phyloP scores from a whole-genome alignment of 2,329 filamentous ascomycete genomes.

The Curvularia verruculosa region DNA sequence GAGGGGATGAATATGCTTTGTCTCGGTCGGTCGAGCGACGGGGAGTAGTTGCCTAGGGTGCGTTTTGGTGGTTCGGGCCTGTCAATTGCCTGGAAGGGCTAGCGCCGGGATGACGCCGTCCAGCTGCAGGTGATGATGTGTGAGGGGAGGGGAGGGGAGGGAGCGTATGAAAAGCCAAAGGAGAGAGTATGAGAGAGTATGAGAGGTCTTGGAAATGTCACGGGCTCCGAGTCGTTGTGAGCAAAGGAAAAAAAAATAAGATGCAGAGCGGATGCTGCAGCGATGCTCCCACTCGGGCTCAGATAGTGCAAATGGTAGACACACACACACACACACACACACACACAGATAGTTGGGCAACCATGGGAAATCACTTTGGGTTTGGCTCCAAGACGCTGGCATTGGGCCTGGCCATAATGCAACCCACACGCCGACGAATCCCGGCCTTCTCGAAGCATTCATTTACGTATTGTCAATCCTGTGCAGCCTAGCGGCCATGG shows the following conservation, averaged over 20 bases:
- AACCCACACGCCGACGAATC: slow-evolving; percentile 31
- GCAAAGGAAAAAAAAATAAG: not conserved
- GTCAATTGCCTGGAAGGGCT: slow-evolving; percentile 32
- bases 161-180: not conserved
- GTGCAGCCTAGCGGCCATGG: slow-evolving; percentile 10
- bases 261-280: slow-evolving; percentile 28
- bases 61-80: slow-evolving; percentile 25
- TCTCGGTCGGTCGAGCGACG: slow-evolving; percentile 25
- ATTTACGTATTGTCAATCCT: slow-evolving; percentile 41
- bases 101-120: slow-evolving; percentile 33
- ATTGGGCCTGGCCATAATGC: slow-evolving; percentile 8
- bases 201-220: not conserved
- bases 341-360: slow-evolving; percentile 23
- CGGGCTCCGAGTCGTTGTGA: not conserved
- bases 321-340: no score
- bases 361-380: slow-evolving; percentile 15
- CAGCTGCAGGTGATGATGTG: slow-evolving; percentile 24
- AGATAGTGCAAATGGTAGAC: no score
- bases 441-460: slow-evolving; percentile 25
- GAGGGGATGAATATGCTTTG: slow-evolving; percentile 23
- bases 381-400: slow-evolving; percentile 8
- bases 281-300: slow-evolving; percentile 20
- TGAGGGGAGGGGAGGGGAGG: not conserved
- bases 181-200: not conserved
- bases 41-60: slow-evolving; percentile 31